Evolutionary conservation across 2,329 filamentous ascomycete genomes (phyloP).

Genomic region (Dendryphion nanum): DNA sequence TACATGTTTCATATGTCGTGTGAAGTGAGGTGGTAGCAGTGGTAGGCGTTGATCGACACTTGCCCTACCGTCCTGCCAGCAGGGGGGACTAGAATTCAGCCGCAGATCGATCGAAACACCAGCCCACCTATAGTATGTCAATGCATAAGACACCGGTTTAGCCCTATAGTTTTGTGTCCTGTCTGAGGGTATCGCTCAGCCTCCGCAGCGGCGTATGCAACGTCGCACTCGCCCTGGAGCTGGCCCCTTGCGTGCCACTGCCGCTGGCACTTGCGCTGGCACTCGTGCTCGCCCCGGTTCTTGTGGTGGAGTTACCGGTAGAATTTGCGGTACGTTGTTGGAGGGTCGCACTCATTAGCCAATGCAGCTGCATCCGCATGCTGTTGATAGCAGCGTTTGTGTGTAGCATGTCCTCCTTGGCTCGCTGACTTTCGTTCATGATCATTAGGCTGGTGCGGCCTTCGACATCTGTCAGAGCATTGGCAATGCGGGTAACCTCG

Average conservation of each 20-base stretch:
- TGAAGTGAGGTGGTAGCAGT: neutral
- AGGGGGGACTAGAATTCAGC: too few relatives aligned
- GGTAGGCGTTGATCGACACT: too few relatives aligned
- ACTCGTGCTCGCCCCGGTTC: constrained; percentile 21
- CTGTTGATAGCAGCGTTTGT: constrained; percentile 59
- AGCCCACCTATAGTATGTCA: too few relatives aligned
- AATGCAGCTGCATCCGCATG: constrained; percentile 61
- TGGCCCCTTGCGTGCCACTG: constrained; percentile 25
- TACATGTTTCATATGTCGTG: neutral
- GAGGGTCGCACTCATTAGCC: constrained; percentile 59
- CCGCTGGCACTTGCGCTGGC: constrained; percentile 19
- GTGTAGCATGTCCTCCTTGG: constrained; percentile 62
- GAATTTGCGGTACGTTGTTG: constrained; percentile 39
- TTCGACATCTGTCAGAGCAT: constrained; percentile 58
- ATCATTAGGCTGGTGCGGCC: constrained; percentile 61
- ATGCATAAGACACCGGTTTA: neutral
- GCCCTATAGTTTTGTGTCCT: constrained; percentile 35
- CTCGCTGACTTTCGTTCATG: constrained; percentile 61
- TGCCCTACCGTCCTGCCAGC: too few relatives aligned
- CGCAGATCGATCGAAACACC: too few relatives aligned
- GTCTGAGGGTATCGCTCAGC: constrained; percentile 36
- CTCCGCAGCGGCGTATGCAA: constrained; percentile 27
- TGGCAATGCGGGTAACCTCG: constrained; percentile 56
- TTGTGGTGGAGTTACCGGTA: constrained; percentile 21
- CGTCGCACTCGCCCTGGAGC: constrained; percentile 19